These are phyloP conservation scores for Pyrus communis DNA, from an alignment of 306 rosid species.

Conservation along the genomic window DNA sequence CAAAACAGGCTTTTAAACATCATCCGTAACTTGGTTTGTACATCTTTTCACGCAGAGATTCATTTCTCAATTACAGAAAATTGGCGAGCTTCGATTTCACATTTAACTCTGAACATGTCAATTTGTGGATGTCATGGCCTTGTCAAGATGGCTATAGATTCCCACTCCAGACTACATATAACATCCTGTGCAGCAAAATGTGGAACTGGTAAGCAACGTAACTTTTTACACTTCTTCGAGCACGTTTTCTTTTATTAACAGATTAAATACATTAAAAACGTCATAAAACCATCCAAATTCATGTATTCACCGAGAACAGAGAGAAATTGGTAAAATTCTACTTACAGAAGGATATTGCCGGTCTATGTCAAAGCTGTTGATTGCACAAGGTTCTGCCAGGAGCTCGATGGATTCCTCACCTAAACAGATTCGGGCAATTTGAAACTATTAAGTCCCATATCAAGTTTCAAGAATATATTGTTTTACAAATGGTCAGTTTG, in stretches of 20 bases:
- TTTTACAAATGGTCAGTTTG: neutral
- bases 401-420: conserved; percentile 76
- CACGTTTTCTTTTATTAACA: neutral
- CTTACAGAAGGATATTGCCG: conserved; percentile 73
- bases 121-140: conserved; percentile 31
- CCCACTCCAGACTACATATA: conserved; percentile 89
- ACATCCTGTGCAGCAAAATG: conserved; percentile 57
- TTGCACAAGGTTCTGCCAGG: conserved; percentile 87
- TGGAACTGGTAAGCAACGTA: conserved; percentile 9
- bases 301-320: neutral
- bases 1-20: neutral
- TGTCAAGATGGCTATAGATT: conserved; percentile 69
- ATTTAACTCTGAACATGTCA: conserved; percentile 8
- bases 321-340: neutral
- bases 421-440: conserved; percentile 16
- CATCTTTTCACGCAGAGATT: neutral
- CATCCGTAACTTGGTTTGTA: no score
- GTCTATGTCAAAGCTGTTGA: conserved; percentile 88
- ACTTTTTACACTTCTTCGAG: neutral
- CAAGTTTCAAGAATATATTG: neutral
- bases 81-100: neutral
- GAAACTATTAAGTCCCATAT: conserved; percentile 4
- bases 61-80: neutral
- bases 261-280: neutral
- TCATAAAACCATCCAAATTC: neutral